Conservation (phyloP, 495 filamentous ascomycete genomes). For the Neurospora cerealis region DNA sequence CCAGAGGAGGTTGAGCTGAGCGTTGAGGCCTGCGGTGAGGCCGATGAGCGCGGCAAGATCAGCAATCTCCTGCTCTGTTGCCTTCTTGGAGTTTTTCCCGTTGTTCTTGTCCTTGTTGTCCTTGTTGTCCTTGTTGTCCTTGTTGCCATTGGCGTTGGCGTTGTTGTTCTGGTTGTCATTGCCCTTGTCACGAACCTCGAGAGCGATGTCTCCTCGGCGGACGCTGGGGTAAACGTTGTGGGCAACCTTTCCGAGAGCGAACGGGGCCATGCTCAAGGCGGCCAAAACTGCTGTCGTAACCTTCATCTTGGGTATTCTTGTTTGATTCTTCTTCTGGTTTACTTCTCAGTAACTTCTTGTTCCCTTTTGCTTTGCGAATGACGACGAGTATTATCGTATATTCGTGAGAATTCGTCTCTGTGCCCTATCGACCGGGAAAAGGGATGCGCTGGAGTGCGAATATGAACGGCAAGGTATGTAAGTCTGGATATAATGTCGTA, state of each 20-base stretch:
- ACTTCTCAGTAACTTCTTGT: neutral
- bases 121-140: neutral
- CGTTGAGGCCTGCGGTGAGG: constrained; percentile 15
- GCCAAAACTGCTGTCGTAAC: constrained; percentile 35
- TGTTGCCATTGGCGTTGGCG: neutral
- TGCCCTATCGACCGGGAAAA: neutral
- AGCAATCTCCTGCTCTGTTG: constrained; percentile 10
- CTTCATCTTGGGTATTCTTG: constrained; percentile 36
- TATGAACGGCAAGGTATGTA: constrained; percentile 5
- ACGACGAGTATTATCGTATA: neutral
- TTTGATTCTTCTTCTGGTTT: neutral
- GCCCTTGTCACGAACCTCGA: neutral
- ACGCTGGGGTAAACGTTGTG: constrained; percentile 32
- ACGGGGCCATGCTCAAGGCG: constrained; percentile 34
- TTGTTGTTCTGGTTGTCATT: constrained; percentile 1
- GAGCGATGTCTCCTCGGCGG: constrained; percentile 12
- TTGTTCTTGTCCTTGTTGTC: neutral
- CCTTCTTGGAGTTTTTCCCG: constrained; percentile 7
- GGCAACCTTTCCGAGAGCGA: constrained; percentile 39
- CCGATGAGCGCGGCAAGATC: constrained; percentile 17
- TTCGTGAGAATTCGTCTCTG: neutral
- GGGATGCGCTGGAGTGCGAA: constrained; percentile 6
- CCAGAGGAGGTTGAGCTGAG: constrained; percentile 44
- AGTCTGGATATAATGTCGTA: constrained; percentile 7
- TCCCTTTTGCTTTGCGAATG: neutral